Percentiles rank a stretch among this genome's conserved stretches.
Conservation (phyloP, 768 basidiomycete genomes). For the Exsudoporus frostii region DNA sequence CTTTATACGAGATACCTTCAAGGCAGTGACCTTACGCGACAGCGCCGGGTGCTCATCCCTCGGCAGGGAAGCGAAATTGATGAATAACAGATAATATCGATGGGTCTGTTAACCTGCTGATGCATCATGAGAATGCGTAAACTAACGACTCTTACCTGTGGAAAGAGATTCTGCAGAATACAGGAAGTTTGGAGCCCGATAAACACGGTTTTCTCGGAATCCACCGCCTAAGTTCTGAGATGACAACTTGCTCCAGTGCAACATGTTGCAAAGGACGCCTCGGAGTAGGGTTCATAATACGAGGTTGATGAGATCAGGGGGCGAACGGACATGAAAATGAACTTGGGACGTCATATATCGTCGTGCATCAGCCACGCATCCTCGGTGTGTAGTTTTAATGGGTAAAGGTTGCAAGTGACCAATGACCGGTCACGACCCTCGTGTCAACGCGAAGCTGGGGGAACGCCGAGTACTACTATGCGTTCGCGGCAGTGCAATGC, state of each 20-base stretch:
- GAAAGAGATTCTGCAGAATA: not conserved
- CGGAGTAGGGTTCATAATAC: not conserved
- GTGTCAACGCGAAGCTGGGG: not conserved
- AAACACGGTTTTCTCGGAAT: not conserved
- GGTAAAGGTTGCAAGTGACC: not conserved
- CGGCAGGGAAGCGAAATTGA: slow-evolving; percentile 9
- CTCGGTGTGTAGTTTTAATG: not conserved
- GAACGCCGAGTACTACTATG: no score
- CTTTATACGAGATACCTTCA: slow-evolving; percentile 13
- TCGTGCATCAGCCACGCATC: not conserved
- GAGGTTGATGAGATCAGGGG: not conserved
- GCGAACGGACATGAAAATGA: not conserved
- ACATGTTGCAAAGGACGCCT: slow-evolving; percentile 9
- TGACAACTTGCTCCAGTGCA: not conserved
- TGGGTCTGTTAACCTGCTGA: not conserved
- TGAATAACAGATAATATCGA: not conserved
- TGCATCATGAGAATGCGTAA: not conserved
- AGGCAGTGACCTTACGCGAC: slow-evolving; percentile 5
- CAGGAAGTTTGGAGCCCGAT: not conserved
- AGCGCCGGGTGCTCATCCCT: not conserved
- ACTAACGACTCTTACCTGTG: not conserved
- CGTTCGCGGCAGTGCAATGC: not conserved
- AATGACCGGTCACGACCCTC: no score
- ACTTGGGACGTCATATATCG: not conserved
- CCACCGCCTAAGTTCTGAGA: not conserved